Evolutionary conservation across 192 early-diverging fungal genomes (phyloP).

Genomic region (Umbelopsis isabellina): DNA sequence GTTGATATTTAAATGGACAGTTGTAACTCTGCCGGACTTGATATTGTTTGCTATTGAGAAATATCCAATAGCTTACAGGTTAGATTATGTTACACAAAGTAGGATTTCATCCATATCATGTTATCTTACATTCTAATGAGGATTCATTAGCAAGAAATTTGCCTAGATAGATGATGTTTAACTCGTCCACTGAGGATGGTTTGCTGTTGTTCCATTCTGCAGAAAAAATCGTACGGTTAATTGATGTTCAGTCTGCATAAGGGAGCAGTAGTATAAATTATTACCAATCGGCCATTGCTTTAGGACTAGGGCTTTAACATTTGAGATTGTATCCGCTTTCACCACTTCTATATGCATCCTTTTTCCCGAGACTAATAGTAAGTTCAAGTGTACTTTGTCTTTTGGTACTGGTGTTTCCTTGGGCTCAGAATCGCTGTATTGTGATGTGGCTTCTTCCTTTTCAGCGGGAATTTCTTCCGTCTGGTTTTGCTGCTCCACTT

Average conservation of each 20-base stretch:
- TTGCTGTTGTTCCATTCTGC: conserved; percentile 10
- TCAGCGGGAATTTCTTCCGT: background rate
- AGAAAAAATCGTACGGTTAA: background rate
- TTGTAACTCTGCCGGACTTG: background rate
- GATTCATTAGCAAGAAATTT: conserved; percentile 9
- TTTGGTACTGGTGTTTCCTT: conserved; percentile 1
- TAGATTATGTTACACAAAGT: background rate
- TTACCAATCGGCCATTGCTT: conserved; percentile 12
- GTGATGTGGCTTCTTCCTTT: conserved; percentile 9
- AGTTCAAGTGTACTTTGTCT: conserved; percentile 11
- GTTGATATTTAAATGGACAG: background rate
- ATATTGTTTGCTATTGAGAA: conserved; percentile 7
- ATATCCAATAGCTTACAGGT: background rate
- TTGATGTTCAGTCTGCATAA: background rate
- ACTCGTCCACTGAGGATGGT: background rate
- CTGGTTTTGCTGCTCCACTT: background rate
- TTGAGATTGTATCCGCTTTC: conserved; percentile 2
- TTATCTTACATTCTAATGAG: conserved; percentile 5
- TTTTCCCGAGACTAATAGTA: conserved; percentile 6
- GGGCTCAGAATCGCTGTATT: background rate
- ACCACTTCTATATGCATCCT: background rate
- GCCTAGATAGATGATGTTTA: conserved; percentile 10
- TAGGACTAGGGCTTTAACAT: background rate
- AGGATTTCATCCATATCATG: background rate
- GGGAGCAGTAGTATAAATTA: background rate